phyloP scores from a whole-genome alignment of 352 stramenopile genomes.

The Globisporangium cylindrosporum region DNA sequence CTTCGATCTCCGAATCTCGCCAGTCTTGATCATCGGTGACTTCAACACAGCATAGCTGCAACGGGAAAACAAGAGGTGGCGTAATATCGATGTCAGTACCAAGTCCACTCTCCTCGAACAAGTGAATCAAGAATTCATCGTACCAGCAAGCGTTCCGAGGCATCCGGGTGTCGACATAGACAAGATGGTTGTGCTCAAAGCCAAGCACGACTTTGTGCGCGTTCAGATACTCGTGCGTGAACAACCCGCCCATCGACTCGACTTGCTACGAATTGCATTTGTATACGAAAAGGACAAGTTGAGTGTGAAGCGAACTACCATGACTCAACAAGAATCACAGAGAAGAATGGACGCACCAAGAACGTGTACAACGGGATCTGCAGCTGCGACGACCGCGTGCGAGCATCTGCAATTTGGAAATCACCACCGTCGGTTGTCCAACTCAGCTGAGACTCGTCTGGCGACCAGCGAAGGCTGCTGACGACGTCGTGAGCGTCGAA shows the following conservation, averaged over 20 bases:
- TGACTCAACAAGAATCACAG: background rate
- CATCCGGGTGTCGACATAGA: slow-evolving; percentile 70
- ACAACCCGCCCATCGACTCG: slow-evolving; percentile 51
- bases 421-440: slow-evolving; percentile 83
- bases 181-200: slow-evolving; percentile 60
- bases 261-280: slow-evolving; percentile 26
- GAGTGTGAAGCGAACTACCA: background rate
- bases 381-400: slow-evolving; percentile 32
- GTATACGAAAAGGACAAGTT: background rate
- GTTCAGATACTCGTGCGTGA: slow-evolving; percentile 69
- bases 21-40: slow-evolving; percentile 38
- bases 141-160: slow-evolving; percentile 44
- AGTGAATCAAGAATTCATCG: slow-evolving; percentile 5
- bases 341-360: slow-evolving; percentile 21
- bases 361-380: slow-evolving; percentile 32
- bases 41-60: slow-evolving; percentile 48
- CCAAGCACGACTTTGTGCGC: slow-evolving; percentile 52
- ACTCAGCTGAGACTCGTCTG: slow-evolving; percentile 43
- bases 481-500: slow-evolving; percentile 77
- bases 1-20: slow-evolving; percentile 59
- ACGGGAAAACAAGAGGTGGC: background rate
- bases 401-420: slow-evolving; percentile 63
- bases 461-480: slow-evolving; percentile 74
- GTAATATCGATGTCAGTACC: background rate
- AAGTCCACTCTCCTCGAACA: background rate